Evolutionary conservation across 768 basidiomycete species (phyloP).

Genomic region (Coprinopsis sp.): DNA sequence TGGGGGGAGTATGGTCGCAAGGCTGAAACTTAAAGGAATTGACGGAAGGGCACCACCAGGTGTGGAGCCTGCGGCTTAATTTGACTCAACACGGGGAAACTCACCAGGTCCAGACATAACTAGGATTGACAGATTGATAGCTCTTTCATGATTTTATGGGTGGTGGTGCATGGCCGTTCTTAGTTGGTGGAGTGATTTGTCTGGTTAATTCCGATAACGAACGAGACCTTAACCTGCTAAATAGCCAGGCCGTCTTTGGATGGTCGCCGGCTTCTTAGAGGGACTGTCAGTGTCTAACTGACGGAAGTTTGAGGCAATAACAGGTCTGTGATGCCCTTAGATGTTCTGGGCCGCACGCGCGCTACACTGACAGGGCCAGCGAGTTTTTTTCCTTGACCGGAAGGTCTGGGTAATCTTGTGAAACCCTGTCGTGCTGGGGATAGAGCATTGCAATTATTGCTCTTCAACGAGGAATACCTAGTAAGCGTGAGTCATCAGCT

Average conservation of each 20-base stretch:
- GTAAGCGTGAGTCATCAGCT: too few relatives aligned
- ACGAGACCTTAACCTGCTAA: constrained; percentile 93
- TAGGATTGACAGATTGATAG: too few relatives aligned
- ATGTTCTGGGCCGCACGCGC: too few relatives aligned
- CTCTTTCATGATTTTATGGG: constrained; percentile 5
- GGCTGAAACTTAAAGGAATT: constrained; percentile 80
- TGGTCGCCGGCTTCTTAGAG: constrained; percentile 76
- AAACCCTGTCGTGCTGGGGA: too few relatives aligned
- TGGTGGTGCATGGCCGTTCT: constrained; percentile 58
- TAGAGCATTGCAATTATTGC: too few relatives aligned
- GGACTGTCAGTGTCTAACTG: too few relatives aligned
- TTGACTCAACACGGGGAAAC: constrained; percentile 75
- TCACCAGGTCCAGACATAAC: constrained; percentile 24
- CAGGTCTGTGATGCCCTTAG: too few relatives aligned
- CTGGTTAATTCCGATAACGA: constrained; percentile 96
- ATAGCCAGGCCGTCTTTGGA: constrained; percentile 75
- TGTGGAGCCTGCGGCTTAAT: constrained; percentile 79
- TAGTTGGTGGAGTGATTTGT: constrained; percentile 93
- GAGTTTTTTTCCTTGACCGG: too few relatives aligned
- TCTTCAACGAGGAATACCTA: too few relatives aligned
- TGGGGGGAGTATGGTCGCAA: constrained; percentile 46
- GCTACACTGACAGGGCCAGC: too few relatives aligned
- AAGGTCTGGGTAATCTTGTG: too few relatives aligned
- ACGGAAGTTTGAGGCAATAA: too few relatives aligned
- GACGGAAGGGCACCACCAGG: constrained; percentile 79